Base-by-base conservation (phyloP, 441 rosid genomes). In the Euphorbia corollata region DNA sequence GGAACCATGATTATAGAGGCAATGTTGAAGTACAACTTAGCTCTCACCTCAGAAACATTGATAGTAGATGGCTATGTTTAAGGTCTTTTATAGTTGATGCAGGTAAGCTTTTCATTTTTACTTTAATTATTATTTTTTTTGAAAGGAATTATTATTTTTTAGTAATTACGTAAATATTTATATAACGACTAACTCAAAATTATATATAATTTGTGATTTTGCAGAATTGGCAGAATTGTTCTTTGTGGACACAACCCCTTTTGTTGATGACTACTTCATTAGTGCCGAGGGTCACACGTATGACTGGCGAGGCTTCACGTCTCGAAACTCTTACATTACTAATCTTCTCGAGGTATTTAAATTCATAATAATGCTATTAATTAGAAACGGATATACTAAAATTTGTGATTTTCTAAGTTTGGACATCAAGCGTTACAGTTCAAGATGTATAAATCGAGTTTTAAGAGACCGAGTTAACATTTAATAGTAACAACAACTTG, bases 1-100 rank as follows among this genome's bases (percentile, higher is more conserved):
- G 93, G 5, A 91, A 87, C 75, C 97, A 88, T 70, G 93, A 87
- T 27, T 88, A 86, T 20, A 83, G 96, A 63, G 96, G 90, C 0
- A 81, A 88, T 57, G 84, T 77, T 8, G 81, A 83, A 76, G 96
- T 96, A 34, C 96, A 88, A 61, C 62, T 85, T 8, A 82, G 92
- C 71, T 71, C 80, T 63, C 62, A 83, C 68, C 90, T 91, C 23
- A 68, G 79, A 23, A 67, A 74, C 66, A 66, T 81, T 11, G 94
- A 90, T 20, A 68, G 72, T 71, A 84, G 92, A 74, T 90, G 94
- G 96, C 68, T 78, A n/a, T 87, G 92, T 73, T 80, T 81, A 16
- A 85, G 87, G 71, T 87, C 90, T 18, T 90, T 86, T 59, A 67
- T 86, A 1, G 83, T 90, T 22, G 68, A 88, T 32, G 74, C 82